A percentile compares a stretch with the other conserved stretches of the same genome.
These are phyloP conservation scores for Phaffia rhodozyma DNA, from an alignment of 1,284 basidiomycete species.

Conservation along the genomic window DNA sequence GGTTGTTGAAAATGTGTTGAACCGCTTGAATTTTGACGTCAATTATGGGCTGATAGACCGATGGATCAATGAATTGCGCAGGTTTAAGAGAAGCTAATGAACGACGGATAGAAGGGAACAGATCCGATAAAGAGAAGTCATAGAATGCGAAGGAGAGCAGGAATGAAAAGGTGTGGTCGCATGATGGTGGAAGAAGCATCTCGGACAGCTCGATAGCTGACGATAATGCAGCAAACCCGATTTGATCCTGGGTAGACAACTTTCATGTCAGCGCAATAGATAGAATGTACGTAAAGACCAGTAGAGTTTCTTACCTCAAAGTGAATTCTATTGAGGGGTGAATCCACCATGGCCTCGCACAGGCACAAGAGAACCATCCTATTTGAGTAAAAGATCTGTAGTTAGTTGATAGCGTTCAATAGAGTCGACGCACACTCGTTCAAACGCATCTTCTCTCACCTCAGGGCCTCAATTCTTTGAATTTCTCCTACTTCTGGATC, in stretches of 20 bases:
- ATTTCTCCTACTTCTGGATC: conserved; percentile 4
- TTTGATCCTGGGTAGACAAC: conserved; percentile 40
- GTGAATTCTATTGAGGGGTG: conserved; percentile 47
- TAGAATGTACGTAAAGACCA: not conserved
- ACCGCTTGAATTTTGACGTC: conserved; percentile 18
- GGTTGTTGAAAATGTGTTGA: conserved; percentile 14
- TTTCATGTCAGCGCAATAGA: not conserved
- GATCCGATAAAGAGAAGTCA: conserved; percentile 46
- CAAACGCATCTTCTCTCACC: conserved; percentile 33
- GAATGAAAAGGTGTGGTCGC: conserved; percentile 48
- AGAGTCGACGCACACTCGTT: conserved; percentile 23
- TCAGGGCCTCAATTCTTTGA: conserved; percentile 21
- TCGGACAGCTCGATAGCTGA: conserved; percentile 46
- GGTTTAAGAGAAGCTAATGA: conserved; percentile 4
- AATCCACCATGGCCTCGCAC: conserved; percentile 49
- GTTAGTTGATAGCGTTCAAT: conserved; percentile 50
- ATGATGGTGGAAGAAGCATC: conserved; percentile 37
- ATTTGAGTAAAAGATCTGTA: conserved; percentile 33
- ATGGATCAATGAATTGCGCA: not conserved
- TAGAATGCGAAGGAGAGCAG: conserved; percentile 51
- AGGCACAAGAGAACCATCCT: conserved; percentile 24
- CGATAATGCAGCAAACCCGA: conserved; percentile 52
- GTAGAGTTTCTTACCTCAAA: conserved; percentile 48
- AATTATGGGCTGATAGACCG: conserved; percentile 5
- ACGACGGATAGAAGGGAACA: conserved; percentile 39